Percentiles rank a stretch among this genome's conserved stretches.
phyloP scores from a whole-genome alignment of 306 rosid genomes.

The Abrus pulchellus region DNA sequence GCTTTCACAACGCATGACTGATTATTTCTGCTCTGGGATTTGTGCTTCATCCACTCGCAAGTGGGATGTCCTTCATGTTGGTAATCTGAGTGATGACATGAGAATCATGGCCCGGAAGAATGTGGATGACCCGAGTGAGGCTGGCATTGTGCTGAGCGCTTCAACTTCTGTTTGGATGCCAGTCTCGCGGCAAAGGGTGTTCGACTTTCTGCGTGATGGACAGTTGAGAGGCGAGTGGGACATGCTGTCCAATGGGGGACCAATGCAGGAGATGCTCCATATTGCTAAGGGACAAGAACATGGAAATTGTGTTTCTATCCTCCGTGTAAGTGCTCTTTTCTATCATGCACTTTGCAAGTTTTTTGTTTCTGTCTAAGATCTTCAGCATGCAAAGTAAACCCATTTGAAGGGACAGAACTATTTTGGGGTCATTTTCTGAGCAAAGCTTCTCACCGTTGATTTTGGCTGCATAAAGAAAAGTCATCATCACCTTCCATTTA shows the following conservation, averaged over 20 bases:
- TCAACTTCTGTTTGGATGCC: slow-evolving; percentile 89
- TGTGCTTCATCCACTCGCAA: slow-evolving; percentile 61
- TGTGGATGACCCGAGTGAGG: slow-evolving; percentile 67
- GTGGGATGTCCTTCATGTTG: slow-evolving; percentile 69
- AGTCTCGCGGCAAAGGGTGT: slow-evolving; percentile 61
- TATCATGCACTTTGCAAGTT: neutral
- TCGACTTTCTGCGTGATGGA: slow-evolving; percentile 69
- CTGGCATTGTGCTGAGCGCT: slow-evolving; percentile 76
- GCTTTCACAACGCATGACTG: slow-evolving; percentile 80
- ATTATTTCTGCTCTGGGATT: slow-evolving; percentile 77
- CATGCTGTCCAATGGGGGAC: slow-evolving; percentile 57
- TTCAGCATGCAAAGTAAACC: neutral
- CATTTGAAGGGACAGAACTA: too few species aligned
- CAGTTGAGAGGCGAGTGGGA: slow-evolving; percentile 78
- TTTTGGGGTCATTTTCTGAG: too few species aligned
- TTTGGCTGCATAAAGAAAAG: neutral
- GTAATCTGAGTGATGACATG: slow-evolving; percentile 60
- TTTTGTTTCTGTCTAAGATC: neutral
- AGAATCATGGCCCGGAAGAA: slow-evolving; percentile 69
- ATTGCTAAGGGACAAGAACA: slow-evolving; percentile 65
- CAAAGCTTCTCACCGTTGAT: too few species aligned
- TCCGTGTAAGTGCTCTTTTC: slow-evolving; percentile 62
- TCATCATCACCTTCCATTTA: neutral
- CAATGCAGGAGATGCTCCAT: slow-evolving; percentile 69
- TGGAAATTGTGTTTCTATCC: slow-evolving; percentile 78